Base-by-base conservation (phyloP, 2,329 filamentous ascomycete species). In the Aureobasidium subglaciale region DNA sequence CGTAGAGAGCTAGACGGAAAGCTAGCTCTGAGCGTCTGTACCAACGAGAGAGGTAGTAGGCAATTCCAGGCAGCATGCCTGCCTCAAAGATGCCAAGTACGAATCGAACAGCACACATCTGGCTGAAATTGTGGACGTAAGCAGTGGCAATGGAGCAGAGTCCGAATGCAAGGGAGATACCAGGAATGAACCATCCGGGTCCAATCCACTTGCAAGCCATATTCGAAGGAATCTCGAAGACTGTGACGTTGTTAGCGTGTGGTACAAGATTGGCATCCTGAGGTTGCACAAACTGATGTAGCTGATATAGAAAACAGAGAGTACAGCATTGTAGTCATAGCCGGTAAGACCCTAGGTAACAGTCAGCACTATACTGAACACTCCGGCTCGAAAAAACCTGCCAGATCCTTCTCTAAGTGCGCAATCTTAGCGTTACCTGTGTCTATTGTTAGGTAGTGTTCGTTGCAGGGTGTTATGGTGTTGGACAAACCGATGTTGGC, bases 31-130 rank as follows among this genome's bases (percentile, higher is more conserved):
- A 78, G 29, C 83, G 75, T n/a, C 84, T 75, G 61, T 88, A 89
- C 41, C 41, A 56, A 6, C 42, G 30, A 4, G 41, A 46, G 2
- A 46, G 53, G 34, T 48, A 89, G 68, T 88, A 90, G 0, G 85
- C 84, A 37, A 88, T 87, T 0, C 86, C 86, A 0, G 86, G 86
- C 54, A 89, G 68, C 79, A 90, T 83, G 7, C 86, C 86, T 0
- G 86, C 83, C 68, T 90, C 87, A 57, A 88, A 88, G 10, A 86
- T 68, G 5, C 73, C 74, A 3, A 67, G 76, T 0, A 88, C 60
- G 61, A 89, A 88, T 5, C 86, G 80, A 0, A 88, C 84, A 13
- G 76, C 84, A 34, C 75, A 82, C 2, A 75, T 71, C 2, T 74
- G 68, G 1, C 75, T 69, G 18, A 80, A 74, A 55, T 78, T 75